Conservation (phyloP, 768 basidiomycete genomes). For the Lentinula raphanica region DNA sequence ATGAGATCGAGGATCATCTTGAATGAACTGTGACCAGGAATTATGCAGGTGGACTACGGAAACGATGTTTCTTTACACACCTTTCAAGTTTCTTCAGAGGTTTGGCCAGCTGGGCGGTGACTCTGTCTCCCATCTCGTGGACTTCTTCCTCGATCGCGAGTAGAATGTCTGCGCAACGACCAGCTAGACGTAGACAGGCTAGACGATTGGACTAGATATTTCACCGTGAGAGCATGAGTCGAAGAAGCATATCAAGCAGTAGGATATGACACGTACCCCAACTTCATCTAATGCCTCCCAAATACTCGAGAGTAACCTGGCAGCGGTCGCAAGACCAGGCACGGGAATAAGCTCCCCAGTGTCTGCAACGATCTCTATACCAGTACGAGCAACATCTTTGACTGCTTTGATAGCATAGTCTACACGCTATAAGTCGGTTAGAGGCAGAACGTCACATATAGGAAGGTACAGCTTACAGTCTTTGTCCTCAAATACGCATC, state of each 20-base stretch:
- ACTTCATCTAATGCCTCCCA: conserved; percentile 5
- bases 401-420: neutral
- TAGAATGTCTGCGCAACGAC: conserved; percentile 44
- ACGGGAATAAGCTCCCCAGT: conserved; percentile 4
- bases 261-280: neutral
- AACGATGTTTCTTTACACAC: conserved; percentile 13
- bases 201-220: conserved; percentile 39
- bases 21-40: conserved; percentile 25
- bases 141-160: conserved; percentile 39
- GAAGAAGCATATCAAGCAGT: neutral
- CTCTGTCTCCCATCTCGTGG: conserved; percentile 26
- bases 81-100: conserved; percentile 33
- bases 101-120: conserved; percentile 27
- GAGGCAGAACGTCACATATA: neutral
- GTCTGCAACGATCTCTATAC: neutral
- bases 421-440: neutral
- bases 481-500: conserved; percentile 4
- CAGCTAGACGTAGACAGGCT: conserved; percentile 45
- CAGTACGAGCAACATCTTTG: neutral
- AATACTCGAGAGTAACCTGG: neutral
- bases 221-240: neutral
- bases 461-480: neutral
- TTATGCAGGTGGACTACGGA: neutral
- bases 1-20: conserved; percentile 32
- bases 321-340: conserved; percentile 2